These are phyloP conservation scores for Mycena chlorophos DNA, from an alignment of 768 basidiomycete genomes.

Conservation along the genomic window DNA sequence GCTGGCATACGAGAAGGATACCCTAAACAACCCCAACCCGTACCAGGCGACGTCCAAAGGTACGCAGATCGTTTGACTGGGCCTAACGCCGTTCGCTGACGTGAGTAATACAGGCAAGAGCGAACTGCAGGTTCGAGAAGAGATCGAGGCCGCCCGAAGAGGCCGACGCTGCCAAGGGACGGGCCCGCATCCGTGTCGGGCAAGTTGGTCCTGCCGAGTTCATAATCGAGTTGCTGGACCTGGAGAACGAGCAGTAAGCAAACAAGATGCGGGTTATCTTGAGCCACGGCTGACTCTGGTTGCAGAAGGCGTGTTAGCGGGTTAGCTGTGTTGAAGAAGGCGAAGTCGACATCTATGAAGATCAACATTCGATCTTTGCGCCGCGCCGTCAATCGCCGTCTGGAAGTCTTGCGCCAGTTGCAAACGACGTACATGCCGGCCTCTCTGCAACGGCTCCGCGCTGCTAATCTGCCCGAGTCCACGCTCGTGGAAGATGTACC, in stretches of 20 bases:
- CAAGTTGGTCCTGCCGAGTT: conserved; percentile 3
- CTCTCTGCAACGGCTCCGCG: neutral
- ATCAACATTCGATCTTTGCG: neutral
- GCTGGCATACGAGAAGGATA: conserved; percentile 9
- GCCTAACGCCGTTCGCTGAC: neutral
- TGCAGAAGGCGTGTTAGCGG: conserved; percentile 2
- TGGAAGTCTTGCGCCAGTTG: conserved; percentile 1
- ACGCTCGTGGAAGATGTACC: neutral
- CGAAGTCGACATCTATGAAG: neutral
- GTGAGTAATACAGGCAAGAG: neutral
- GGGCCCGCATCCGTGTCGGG: neutral
- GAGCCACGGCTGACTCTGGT: neutral
- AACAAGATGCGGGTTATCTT: neutral
- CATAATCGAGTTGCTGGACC: neutral
- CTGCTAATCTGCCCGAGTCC: too few relatives aligned
- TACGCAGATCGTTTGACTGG: neutral
- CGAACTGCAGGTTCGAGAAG: neutral
- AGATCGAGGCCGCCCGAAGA: neutral
- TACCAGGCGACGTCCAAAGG: neutral
- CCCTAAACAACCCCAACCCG: neutral
- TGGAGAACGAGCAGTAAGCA: conserved; percentile 11
- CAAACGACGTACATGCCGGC: conserved; percentile 3
- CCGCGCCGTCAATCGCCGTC: neutral
- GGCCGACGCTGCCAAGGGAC: neutral
- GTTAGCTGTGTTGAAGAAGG: conserved; percentile 5